phyloP scores from a whole-genome alignment of 2,329 filamentous ascomycete genomes.

The Aureobasidium sp. region DNA sequence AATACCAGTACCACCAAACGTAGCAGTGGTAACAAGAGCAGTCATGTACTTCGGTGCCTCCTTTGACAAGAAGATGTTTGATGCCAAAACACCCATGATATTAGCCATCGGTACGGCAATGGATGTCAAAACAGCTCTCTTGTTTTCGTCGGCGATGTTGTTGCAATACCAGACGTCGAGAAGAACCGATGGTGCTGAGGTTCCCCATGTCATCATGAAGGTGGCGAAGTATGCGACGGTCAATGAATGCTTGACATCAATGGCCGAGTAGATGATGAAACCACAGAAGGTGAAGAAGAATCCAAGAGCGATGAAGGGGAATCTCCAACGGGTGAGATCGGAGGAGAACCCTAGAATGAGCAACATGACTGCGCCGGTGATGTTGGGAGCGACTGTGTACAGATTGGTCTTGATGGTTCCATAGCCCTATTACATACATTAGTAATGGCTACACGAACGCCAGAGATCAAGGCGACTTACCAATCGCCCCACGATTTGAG shows the following conservation, averaged over 20 bases:
- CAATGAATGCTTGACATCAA: conserved; percentile 55
- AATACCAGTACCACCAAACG: conserved; percentile 55
- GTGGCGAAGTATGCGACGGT: conserved; percentile 66
- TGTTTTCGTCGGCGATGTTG: conserved; percentile 71
- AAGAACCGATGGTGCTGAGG: conserved; percentile 65
- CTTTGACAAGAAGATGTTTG: conserved; percentile 59
- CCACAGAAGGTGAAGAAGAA: conserved; percentile 69
- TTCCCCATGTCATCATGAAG: conserved; percentile 79
- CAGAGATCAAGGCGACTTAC: not conserved
- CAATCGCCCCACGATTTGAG: conserved; percentile 50
- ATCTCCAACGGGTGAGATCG: conserved; percentile 59
- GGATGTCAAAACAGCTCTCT: conserved; percentile 62
- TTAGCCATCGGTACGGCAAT: conserved; percentile 70
- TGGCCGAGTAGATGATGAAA: conserved; percentile 70
- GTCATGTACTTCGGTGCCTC: conserved; percentile 62
- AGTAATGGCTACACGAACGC: not conserved
- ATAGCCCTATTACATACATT: conserved; percentile 33
- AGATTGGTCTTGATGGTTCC: conserved; percentile 63
- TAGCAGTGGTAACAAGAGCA: conserved; percentile 57
- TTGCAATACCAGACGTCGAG: conserved; percentile 71
- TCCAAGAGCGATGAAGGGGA: conserved; percentile 66
- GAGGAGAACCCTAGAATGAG: conserved; percentile 65
- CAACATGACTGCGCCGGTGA: conserved; percentile 65
- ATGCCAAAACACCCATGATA: conserved; percentile 64
- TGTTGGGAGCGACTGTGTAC: conserved; percentile 74